Conservation (phyloP, 441 rosid genomes). For the Bocquillonia castaneifolia region DNA sequence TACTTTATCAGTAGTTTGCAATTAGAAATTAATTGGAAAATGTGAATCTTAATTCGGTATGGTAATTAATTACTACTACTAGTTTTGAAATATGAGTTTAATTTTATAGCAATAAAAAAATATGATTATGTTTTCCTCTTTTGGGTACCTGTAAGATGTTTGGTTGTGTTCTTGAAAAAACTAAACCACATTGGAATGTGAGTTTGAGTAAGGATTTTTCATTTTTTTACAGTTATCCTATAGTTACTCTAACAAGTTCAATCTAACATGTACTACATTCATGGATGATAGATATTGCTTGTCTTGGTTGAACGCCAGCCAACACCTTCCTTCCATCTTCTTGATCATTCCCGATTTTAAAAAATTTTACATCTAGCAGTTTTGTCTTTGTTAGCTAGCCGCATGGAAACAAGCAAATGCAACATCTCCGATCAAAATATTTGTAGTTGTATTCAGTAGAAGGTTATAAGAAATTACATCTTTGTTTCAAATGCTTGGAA, state of each 20-base stretch:
- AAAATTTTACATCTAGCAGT: neutral
- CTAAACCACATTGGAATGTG: neutral
- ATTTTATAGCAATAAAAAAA: neutral
- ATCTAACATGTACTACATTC: too few species aligned
- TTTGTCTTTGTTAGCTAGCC: neutral
- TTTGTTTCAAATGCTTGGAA: conserved; percentile 1
- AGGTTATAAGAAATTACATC: neutral
- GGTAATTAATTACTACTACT: too few species aligned
- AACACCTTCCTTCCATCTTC: neutral
- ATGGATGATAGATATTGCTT: neutral
- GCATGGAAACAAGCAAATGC: neutral
- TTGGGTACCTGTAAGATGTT: neutral
- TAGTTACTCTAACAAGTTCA: neutral
- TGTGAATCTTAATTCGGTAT: neutral
- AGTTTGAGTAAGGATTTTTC: neutral
- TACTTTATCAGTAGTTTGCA: neutral
- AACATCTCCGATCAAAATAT: neutral
- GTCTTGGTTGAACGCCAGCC: neutral
- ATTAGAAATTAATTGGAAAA: neutral
- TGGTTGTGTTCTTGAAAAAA: neutral
- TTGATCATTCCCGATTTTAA: neutral
- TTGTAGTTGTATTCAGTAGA: neutral
- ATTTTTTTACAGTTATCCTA: neutral
- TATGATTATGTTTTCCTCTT: neutral
- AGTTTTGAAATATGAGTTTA: neutral